Evolutionary conservation across 2,329 filamentous ascomycete species (phyloP).

Genomic region (Aspergillus sergii): DNA sequence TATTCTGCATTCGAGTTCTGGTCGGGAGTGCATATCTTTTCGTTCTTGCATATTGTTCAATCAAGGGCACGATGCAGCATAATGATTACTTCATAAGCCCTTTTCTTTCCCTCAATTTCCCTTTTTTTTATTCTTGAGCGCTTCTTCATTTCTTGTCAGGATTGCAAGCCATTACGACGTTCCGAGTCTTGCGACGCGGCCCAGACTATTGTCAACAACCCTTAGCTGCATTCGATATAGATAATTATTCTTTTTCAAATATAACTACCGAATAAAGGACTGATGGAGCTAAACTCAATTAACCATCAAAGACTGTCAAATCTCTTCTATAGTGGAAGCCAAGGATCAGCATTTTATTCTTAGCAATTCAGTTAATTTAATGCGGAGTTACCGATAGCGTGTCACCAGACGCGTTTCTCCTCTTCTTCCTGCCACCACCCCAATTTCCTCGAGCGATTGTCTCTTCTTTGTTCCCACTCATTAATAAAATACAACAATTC

Average conservation of each 20-base stretch:
- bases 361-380: background rate
- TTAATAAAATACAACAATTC: background rate
- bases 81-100: background rate
- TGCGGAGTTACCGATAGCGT: slow-evolving; percentile 16
- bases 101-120: background rate
- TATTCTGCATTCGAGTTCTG: background rate
- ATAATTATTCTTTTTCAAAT: background rate
- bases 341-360: background rate
- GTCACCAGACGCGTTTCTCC: slow-evolving; percentile 14
- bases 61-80: background rate
- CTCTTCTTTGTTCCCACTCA: background rate
- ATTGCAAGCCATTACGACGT: background rate
- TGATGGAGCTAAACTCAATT: no score
- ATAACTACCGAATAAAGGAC: background rate
- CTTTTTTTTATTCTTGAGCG: background rate
- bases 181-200: background rate
- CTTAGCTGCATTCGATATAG: background rate
- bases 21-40: background rate
- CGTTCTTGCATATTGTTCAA: slow-evolving; percentile 7
- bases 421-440: slow-evolving; percentile 1
- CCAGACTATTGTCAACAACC: background rate
- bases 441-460: background rate
- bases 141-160: background rate
- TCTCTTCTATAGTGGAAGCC: background rate
- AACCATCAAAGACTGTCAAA: background rate